Evolutionary conservation across 176 grass and related monocot genomes (phyloP).

Genomic region (Saccharum officinarum): DNA sequence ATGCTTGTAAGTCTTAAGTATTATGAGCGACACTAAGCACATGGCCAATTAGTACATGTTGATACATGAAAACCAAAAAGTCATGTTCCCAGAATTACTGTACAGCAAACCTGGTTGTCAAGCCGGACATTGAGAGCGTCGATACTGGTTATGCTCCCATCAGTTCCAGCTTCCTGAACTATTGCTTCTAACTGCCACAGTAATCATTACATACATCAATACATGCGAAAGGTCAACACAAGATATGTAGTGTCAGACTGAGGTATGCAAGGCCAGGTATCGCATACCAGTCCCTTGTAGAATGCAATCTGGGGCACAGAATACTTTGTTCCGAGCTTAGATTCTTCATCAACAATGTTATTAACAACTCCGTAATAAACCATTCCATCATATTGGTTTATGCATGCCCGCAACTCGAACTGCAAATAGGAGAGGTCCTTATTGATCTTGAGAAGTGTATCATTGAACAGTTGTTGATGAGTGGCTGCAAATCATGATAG

Average conservation of each 20-base stretch:
- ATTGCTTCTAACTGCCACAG: neutral
- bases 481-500: slow-evolving; percentile 39
- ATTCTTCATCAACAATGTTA: slow-evolving; percentile 76
- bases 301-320: slow-evolving; percentile 86
- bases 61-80: neutral
- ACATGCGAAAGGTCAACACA: neutral
- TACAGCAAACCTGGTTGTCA: slow-evolving; percentile 68
- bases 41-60: neutral
- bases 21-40: neutral
- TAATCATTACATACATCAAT: neutral
- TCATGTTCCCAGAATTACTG: slow-evolving; percentile 5
- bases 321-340: slow-evolving; percentile 79
- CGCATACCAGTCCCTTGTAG: slow-evolving; percentile 83
- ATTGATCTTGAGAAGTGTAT: slow-evolving; percentile 77
- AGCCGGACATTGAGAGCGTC: slow-evolving; percentile 64
- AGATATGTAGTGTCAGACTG: neutral
- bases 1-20: neutral
- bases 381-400: slow-evolving; percentile 77
- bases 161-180: slow-evolving; percentile 15
- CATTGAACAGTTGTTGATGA: slow-evolving; percentile 56
- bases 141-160: slow-evolving; percentile 68
- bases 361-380: slow-evolving; percentile 85
- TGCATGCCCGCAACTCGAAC: slow-evolving; percentile 82
- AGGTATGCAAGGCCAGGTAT: slow-evolving; percentile 1
- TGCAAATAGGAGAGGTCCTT: slow-evolving; percentile 69